phyloP scores from a whole-genome alignment of 208 protist genomes.

The Leishmania lainsoni region DNA sequence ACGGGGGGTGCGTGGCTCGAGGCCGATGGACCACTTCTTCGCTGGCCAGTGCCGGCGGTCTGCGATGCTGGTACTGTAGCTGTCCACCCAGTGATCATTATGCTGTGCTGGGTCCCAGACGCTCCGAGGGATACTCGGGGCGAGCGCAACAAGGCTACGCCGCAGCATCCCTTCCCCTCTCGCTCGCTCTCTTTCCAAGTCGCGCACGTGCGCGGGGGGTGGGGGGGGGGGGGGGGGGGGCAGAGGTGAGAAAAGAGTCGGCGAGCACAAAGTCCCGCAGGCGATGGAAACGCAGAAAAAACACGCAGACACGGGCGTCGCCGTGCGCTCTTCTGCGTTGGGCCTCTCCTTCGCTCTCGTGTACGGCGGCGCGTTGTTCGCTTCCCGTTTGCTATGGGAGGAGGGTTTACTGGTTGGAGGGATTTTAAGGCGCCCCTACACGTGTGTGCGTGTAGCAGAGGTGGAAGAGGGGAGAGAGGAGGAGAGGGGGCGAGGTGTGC shows the following conservation, averaged over 20 bases:
- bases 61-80: conserved; percentile 72
- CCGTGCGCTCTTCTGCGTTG: too few relatives aligned
- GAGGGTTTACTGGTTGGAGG: too few relatives aligned
- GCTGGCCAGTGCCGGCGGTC: conserved; percentile 85
- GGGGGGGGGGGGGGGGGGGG: neutral
- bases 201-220: neutral
- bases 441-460: neutral
- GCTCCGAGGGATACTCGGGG: conserved; percentile 71
- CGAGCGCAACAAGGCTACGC: conserved; percentile 32
- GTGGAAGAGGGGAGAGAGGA: neutral
- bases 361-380: neutral
- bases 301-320: neutral
- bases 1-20: conserved; percentile 81
- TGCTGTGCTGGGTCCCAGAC: conserved; percentile 86
- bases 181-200: neutral
- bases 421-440: neutral
- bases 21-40: conserved; percentile 81
- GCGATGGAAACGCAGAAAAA: neutral
- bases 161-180: conserved; percentile 36
- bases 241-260: neutral
- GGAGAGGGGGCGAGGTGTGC: neutral
- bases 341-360: neutral
- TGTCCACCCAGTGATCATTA: conserved; percentile 88
- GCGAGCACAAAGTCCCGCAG: too few relatives aligned
- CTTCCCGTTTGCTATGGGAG: too few relatives aligned